Evolutionary conservation across 495 filamentous ascomycete species (phyloP).

Genomic region (Neurospora sp.): DNA sequence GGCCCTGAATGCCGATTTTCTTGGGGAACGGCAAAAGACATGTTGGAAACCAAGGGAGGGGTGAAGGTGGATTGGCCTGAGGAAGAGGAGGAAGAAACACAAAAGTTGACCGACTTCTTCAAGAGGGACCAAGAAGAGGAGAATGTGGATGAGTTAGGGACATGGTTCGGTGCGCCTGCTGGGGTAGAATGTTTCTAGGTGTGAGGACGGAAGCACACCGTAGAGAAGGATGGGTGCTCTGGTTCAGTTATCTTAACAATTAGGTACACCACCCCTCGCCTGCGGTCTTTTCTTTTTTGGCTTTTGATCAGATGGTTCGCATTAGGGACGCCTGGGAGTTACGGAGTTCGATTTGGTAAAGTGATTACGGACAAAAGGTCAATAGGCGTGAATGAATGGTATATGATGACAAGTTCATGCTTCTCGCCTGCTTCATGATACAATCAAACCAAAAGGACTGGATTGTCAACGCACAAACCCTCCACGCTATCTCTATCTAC

Average conservation of each 20-base stretch:
- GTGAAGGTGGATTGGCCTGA: constrained; percentile 76
- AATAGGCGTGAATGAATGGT: not conserved
- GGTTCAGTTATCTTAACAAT: no score
- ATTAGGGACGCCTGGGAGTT: not conserved
- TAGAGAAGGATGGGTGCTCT: no score
- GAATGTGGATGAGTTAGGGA: constrained; percentile 44
- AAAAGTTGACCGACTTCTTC: constrained; percentile 69
- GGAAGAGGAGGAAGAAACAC: constrained; percentile 54
- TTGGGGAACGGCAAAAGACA: constrained; percentile 90
- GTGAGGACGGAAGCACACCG: no score
- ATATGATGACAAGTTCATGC: not conserved
- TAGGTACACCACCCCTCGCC: no score
- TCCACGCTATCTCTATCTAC: no score
- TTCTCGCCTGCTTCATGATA: not conserved
- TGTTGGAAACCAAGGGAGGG: constrained; percentile 60
- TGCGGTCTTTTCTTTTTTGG: not conserved
- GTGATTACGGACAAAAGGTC: no score
- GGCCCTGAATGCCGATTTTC: constrained; percentile 84
- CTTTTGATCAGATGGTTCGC: not conserved
- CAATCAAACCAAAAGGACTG: not conserved
- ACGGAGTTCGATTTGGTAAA: not conserved
- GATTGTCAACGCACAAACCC: no score
- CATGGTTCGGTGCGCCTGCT: constrained; percentile 55
- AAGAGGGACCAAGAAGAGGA: constrained; percentile 24
- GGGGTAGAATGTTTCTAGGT: constrained; percentile 46